Evolutionary conservation across 2,329 filamentous ascomycete genomes (phyloP).

Genomic region (Aspergillus intermedius): DNA sequence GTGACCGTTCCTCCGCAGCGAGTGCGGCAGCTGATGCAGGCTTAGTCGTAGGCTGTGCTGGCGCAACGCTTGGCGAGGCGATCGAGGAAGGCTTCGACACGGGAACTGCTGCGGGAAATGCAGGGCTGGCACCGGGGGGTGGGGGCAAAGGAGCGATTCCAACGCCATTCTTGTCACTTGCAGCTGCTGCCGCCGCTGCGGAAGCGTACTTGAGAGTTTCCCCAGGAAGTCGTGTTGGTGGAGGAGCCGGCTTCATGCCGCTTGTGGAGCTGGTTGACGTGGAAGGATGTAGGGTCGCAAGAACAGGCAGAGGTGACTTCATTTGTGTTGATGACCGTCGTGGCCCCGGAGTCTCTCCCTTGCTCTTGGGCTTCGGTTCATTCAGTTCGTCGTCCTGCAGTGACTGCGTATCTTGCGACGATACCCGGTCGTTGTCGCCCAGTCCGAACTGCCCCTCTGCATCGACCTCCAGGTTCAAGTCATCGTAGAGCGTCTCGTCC

Average conservation of each 20-base stretch:
- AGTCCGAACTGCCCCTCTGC: conserved; percentile 75
- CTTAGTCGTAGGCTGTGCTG: conserved; percentile 44
- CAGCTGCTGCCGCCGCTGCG: conserved; percentile 85
- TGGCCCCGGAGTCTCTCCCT: conserved; percentile 52
- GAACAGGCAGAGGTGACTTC: conserved; percentile 87
- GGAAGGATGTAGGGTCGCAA: conserved; percentile 76
- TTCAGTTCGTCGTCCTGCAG: conserved; percentile 68
- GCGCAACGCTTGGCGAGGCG: conserved; percentile 48
- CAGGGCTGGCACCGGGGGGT: conserved; percentile 60
- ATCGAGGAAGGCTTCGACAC: conserved; percentile 51
- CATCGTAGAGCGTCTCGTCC: conserved; percentile 92
- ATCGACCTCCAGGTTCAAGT: conserved; percentile 85
- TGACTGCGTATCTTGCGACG: conserved; percentile 93
- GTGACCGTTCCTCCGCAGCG: conserved; percentile 43
- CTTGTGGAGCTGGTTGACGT: conserved; percentile 43
- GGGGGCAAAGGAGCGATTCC: conserved; percentile 91
- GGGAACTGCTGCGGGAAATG: conserved; percentile 46
- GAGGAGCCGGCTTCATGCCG: conserved; percentile 85
- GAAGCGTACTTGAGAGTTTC: conserved; percentile 96
- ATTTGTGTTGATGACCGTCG: conserved; percentile 80
- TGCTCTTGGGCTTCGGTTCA: conserved; percentile 57
- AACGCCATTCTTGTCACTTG: conserved; percentile 78
- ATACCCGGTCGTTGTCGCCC: conserved; percentile 74
- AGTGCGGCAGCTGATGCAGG: conserved; percentile 30
- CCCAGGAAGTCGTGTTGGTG: conserved; percentile 76